These are phyloP conservation scores for Monilinia laxa DNA, from an alignment of 2,329 filamentous ascomycete species.

Conservation along the genomic window DNA sequence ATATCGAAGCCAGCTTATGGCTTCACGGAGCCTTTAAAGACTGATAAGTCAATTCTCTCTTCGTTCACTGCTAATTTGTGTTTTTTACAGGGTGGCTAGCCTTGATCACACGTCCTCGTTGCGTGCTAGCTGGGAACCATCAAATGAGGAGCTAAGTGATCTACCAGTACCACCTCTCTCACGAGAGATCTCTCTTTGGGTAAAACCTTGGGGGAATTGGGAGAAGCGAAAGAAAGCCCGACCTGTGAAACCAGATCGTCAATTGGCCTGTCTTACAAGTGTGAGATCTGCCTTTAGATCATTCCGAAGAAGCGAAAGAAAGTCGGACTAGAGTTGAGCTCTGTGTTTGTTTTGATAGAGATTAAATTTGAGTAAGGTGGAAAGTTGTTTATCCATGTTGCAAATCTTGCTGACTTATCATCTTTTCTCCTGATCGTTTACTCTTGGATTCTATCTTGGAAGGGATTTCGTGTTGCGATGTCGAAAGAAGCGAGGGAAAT, in stretches of 20 bases:
- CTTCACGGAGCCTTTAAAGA: not conserved
- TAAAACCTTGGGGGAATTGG: not conserved
- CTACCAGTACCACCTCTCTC: not conserved
- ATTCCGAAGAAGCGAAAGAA: conserved; percentile 8
- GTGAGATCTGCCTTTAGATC: not conserved
- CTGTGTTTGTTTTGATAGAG: not conserved
- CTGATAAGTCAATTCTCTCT: not conserved
- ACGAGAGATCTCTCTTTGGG: too few relatives aligned
- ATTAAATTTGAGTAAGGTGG: not conserved
- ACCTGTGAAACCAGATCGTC: conserved; percentile 1
- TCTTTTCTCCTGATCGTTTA: not conserved
- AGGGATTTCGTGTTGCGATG: too few relatives aligned
- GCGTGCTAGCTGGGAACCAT: too few relatives aligned
- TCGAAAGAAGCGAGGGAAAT: not conserved
- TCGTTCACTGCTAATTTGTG: not conserved
- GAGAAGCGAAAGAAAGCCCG: conserved; percentile 1
- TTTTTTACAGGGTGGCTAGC: conserved; percentile 4
- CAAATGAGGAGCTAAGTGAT: conserved; percentile 4
- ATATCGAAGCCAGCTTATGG: not conserved
- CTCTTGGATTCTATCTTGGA: too few relatives aligned
- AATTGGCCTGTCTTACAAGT: not conserved
- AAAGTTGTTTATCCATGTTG: not conserved
- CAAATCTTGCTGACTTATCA: not conserved
- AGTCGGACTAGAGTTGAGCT: not conserved
- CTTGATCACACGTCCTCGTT: conserved; percentile 12